These are phyloP conservation scores for Davidsoniella neocaledoniae DNA, from an alignment of 2,329 filamentous ascomycete genomes.

Conservation along the genomic window DNA sequence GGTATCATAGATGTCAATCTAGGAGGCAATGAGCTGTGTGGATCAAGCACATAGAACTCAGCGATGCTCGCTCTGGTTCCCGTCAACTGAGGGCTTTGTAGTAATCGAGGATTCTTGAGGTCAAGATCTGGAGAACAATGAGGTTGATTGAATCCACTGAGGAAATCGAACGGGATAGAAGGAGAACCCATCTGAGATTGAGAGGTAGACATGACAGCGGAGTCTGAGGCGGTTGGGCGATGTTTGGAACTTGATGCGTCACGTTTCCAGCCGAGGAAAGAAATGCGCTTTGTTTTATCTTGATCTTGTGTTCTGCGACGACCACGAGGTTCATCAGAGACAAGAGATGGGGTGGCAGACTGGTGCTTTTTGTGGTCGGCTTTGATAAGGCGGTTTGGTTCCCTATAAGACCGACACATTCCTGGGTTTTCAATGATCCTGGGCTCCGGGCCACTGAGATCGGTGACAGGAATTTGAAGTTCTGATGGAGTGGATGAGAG, in stretches of 20 bases:
- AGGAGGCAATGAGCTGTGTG: not conserved
- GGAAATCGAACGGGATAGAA: conserved; percentile 1
- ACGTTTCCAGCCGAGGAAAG: conserved; percentile 10
- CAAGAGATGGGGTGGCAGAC: conserved; percentile 1
- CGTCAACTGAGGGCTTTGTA: not conserved
- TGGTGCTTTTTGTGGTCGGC: not conserved
- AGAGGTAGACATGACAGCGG: not conserved
- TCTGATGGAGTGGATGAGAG: conserved; percentile 4
- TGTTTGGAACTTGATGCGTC: conserved; percentile 3
- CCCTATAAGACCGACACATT: conserved; percentile 7
- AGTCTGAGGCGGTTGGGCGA: not conserved
- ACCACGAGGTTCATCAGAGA: conserved; percentile 9
- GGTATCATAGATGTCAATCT: not conserved
- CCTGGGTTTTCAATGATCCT: conserved; percentile 10
- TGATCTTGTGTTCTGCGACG: conserved; percentile 4
- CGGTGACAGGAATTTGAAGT: conserved; percentile 10
- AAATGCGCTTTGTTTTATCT: conserved; percentile 7
- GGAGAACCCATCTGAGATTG: not conserved
- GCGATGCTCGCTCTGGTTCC: not conserved
- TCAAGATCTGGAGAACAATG: not conserved
- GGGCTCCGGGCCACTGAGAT: conserved; percentile 9
- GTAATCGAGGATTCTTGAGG: not conserved
- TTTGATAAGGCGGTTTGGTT: conserved; percentile 3
- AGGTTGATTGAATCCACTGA: not conserved
- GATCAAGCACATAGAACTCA: not conserved